Percentiles rank a stretch among this genome's conserved stretches.
Conservation (phyloP, 192 early-diverging fungal genomes). For the Umbelopsis ramanniana region DNA sequence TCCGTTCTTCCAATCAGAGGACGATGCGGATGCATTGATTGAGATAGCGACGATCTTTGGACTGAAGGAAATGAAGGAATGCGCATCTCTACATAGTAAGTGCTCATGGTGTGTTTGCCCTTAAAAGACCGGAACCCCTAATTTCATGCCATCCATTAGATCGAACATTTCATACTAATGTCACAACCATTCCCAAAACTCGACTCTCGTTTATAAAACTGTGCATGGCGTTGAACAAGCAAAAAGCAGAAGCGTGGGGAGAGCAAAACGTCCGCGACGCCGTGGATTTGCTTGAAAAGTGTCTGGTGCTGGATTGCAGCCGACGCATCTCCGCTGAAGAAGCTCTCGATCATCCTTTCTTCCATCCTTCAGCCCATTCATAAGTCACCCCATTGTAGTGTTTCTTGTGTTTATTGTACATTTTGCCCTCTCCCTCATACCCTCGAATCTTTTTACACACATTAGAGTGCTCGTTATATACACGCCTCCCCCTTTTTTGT, state of each 20-base stretch:
- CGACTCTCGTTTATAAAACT: constrained; percentile 42
- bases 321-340: constrained; percentile 76
- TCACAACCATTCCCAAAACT: constrained; percentile 44
- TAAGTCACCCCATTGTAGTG: neutral
- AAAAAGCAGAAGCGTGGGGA: constrained; percentile 34
- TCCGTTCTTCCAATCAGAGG: constrained; percentile 89
- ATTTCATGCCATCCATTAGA: constrained; percentile 43
- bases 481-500: constrained; percentile 49
- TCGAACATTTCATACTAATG: constrained; percentile 59
- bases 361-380: constrained; percentile 21
- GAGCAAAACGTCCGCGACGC: constrained; percentile 52
- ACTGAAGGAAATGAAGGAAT: constrained; percentile 69
- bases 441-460: neutral
- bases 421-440: constrained; percentile 4
- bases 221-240: constrained; percentile 44
- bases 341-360: constrained; percentile 80
- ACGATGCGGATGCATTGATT: constrained; percentile 85
- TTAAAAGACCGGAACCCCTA: too few species aligned
- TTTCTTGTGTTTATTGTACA: neutral
- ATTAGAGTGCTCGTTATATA: constrained; percentile 23
- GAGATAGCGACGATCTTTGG: constrained; percentile 88
- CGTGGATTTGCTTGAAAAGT: constrained; percentile 62
- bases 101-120: neutral
- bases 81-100: constrained; percentile 66
- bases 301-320: constrained; percentile 61